Base-by-base conservation (phyloP, 78 protist genomes). In the Chrysochromulina parva region DNA sequence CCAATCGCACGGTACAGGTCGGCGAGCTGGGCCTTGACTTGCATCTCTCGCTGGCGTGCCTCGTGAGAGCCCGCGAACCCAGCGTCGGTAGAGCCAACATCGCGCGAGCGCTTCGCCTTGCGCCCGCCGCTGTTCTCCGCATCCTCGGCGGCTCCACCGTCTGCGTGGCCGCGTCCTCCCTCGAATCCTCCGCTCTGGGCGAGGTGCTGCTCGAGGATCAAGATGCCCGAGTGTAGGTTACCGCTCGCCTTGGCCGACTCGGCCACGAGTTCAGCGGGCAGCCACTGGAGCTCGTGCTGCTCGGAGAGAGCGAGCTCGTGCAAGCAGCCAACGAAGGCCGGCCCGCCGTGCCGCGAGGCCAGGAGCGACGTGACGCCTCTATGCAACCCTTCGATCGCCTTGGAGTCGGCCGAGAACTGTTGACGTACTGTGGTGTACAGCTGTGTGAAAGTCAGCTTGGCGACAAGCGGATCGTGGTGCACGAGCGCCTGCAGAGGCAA, bases 401-500 rank as follows among this genome's bases (percentile, higher is more conserved):
- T 13, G 13, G 62, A 13, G 24, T 7, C 13, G 24, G 62, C 7
- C 62, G 62, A 24, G 50, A 28, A 50, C 52, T 69, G 78, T 50
- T 38, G 38, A 5, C 82, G 82, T 13, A 74, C 55, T 4, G 55
- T 16, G 57, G 13, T 3, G 82, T 74, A 74, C 55, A 74, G 11
- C 14, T 74, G 82, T 3, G 48, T 55, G 19, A 78, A 50, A 11
- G 62, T 7, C 11, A 3, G 14, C 53, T 48, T 59, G 54, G 96
- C 96, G 52, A 93, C 55, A 9, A 6, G 53, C 11, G 94, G 88
- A 81, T 95, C 96, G 65, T 50, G 84, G 38, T 60, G 76, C 11
- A 88, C 81, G 22, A 95, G 85, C 24, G 53, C 53, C 69, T 57
- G 74, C 10, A 95, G 87, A 1, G 97, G 97, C 28, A 22, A 53